A percentile compares a stretch with the other conserved stretches of the same genome.
phyloP scores from a whole-genome alignment of 2,329 filamentous ascomycete species.

The Arachnomyces sp. region DNA sequence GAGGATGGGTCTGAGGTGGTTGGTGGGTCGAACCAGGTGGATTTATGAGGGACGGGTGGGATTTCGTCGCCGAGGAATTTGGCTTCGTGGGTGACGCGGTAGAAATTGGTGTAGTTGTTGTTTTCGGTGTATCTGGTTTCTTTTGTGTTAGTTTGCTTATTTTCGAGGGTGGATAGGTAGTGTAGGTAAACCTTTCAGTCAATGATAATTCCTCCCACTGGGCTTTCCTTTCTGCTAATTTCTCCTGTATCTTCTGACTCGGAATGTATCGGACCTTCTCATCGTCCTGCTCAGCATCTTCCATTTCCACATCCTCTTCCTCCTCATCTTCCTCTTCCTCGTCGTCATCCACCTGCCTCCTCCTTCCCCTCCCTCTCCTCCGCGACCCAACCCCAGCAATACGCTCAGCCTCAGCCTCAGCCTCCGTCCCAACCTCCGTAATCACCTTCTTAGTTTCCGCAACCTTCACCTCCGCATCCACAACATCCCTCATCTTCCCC shows the following conservation, averaged over 20 bases:
- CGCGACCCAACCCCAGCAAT: conserved; percentile 22
- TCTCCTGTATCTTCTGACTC: conserved; percentile 28
- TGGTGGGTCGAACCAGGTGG: conserved; percentile 52
- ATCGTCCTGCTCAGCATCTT: conserved; percentile 13
- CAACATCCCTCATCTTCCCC: conserved; percentile 47
- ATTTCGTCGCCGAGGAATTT: conserved; percentile 46
- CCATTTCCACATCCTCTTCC: conserved; percentile 33
- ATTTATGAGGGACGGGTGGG: conserved; percentile 44
- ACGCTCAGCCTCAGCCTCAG: conserved; percentile 14
- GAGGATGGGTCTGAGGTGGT: conserved; percentile 24
- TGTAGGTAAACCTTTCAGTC: conserved; percentile 28
- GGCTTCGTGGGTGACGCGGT: conserved; percentile 54
- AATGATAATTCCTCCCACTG: conserved; percentile 34
- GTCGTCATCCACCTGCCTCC: conserved; percentile 13
- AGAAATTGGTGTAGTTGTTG: conserved; percentile 56
- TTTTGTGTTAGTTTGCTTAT: conserved; percentile 11
- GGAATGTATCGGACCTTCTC: conserved; percentile 29
- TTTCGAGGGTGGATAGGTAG: conserved; percentile 7
- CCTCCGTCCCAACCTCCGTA: conserved; percentile 34
- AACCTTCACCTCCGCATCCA: conserved; percentile 49
- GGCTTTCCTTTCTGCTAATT: conserved; percentile 24
- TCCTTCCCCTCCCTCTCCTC: conserved; percentile 21
- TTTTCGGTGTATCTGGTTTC: conserved; percentile 47
- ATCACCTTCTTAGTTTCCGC: conserved; percentile 39
- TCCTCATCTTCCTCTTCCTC: conserved; percentile 28